Evolutionary conservation across 2,329 filamentous ascomycete genomes (phyloP).

Genomic region (Amauroascus niger): DNA sequence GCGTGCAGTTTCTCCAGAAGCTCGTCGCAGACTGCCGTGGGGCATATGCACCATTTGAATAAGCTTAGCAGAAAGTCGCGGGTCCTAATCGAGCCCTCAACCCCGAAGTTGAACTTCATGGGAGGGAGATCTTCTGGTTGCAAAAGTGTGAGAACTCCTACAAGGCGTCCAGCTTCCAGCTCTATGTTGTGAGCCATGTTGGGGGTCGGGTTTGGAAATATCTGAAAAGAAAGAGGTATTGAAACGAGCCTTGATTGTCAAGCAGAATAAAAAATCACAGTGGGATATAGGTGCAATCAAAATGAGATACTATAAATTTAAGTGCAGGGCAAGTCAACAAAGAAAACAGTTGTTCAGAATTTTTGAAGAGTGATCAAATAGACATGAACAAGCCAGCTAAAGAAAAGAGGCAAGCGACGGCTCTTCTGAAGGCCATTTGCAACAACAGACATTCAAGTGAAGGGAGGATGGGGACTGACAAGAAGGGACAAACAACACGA

Average conservation of each 20-base stretch:
- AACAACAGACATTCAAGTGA: not conserved
- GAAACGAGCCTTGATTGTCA: too few species aligned
- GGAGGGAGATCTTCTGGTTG: not conserved
- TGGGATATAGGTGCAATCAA: not conserved
- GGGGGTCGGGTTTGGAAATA: too few species aligned
- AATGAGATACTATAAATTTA: not conserved
- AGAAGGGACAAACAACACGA: not conserved
- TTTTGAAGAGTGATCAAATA: not conserved
- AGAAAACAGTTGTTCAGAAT: too few species aligned
- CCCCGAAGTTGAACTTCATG: slow-evolving; percentile 18
- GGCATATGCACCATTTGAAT: slow-evolving; percentile 2
- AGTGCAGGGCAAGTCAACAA: too few species aligned
- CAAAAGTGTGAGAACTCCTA: not conserved
- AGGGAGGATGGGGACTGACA: not conserved
- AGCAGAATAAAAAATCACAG: too few species aligned
- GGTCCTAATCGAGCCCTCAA: not conserved
- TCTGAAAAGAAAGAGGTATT: too few species aligned
- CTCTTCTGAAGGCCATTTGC: not conserved
- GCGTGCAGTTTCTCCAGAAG: not conserved
- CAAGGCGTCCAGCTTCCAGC: not conserved
- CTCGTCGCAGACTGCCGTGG: slow-evolving; percentile 4
- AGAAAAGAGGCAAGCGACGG: not conserved
- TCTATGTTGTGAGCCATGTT: slow-evolving; percentile 13
- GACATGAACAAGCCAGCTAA: too few species aligned
- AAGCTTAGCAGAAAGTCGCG: slow-evolving; percentile 1